Evolutionary conservation across 1,284 basidiomycete species (phyloP).

Genomic region (Chondrostereum purpureum): DNA sequence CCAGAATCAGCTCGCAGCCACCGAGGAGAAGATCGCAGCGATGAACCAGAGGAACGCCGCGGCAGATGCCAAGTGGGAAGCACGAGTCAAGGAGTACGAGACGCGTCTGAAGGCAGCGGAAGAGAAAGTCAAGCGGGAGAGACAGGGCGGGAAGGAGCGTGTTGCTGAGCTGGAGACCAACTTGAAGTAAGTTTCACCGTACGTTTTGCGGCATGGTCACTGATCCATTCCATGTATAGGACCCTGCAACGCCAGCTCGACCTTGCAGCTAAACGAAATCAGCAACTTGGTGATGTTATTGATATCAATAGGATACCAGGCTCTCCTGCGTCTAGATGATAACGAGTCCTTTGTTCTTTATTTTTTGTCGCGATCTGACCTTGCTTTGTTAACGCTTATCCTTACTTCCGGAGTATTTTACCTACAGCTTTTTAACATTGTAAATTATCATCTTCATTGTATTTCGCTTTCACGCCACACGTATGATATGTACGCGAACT

Average conservation of each 20-base stretch:
- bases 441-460: no score
- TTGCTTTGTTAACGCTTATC: no score
- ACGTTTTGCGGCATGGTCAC: conserved; percentile 5
- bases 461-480: no score
- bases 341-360: no score
- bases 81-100: conserved; percentile 88
- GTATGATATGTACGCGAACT: no score
- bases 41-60: conserved; percentile 63
- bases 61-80: conserved; percentile 88
- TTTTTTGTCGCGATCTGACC: no score
- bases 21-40: conserved; percentile 77
- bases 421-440: no score
- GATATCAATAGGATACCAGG: conserved; percentile 37
- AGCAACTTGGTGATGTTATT: conserved; percentile 60
- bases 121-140: conserved; percentile 91
- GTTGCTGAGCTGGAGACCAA: conserved; percentile 62
- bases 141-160: conserved; percentile 91
- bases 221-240: conserved; percentile 29
- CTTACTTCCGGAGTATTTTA: no score
- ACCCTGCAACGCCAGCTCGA: conserved; percentile 65
- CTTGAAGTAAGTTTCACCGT: conserved; percentile 51
- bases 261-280: conserved; percentile 59
- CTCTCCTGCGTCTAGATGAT: no score
- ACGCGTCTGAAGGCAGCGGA: conserved; percentile 76
- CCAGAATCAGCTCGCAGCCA: conserved; percentile 73